Evolutionary conservation across 2,329 filamentous ascomycete species (phyloP), one percentile per base, ranked within the genome.

Genomic region (Sporothrix dimorphospora): DNA sequence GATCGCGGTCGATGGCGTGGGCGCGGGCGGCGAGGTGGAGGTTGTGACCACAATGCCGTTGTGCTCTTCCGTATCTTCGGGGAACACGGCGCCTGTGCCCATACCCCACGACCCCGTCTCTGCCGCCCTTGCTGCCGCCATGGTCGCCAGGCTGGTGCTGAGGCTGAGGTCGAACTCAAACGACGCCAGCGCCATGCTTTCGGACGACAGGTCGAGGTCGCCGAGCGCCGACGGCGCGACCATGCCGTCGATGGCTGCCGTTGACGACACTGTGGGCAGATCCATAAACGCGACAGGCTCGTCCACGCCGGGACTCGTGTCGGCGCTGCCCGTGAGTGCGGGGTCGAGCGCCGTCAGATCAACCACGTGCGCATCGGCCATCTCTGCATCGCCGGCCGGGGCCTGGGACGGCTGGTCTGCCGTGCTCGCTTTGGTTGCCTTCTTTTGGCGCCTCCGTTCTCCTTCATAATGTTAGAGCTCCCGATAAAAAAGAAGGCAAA

Each of bases 401-500:
- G 5, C 45, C 3, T n/a, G 27, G 24, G 34, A 11, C 53, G 53
- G 49, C 40, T 55, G 45, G 27, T 21, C 30, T 11, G 21, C 45
- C 6, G 40, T 21, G 12, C 14, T 12, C 24, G 61, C 49, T 51
- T 53, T 57, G n/a, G 49, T n/a, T 12, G 38, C 47, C 55, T 49
- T 70, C 42, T 49, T 47, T 21, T 78, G 75, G 34, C 77, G 76
- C 69, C 76, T 80, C 19, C 78, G 76, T 47, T 79, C 78, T 61
- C 79, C 78, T 79, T 24, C 71, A 75, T 69, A n/a, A 49, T 75
- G 66, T 61, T 73, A 66, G 40, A 9, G 21, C 8, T 21, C 5
- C 5, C 19, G n/a, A 53, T 8, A 53, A 53, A 24, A 21, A 40
- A 30, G 55, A 38, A 9, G 27, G 5, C 19, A 24, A 47, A 38